phyloP scores from a whole-genome alignment of 148 eudicot species.

The Selenicereus undatus region DNA sequence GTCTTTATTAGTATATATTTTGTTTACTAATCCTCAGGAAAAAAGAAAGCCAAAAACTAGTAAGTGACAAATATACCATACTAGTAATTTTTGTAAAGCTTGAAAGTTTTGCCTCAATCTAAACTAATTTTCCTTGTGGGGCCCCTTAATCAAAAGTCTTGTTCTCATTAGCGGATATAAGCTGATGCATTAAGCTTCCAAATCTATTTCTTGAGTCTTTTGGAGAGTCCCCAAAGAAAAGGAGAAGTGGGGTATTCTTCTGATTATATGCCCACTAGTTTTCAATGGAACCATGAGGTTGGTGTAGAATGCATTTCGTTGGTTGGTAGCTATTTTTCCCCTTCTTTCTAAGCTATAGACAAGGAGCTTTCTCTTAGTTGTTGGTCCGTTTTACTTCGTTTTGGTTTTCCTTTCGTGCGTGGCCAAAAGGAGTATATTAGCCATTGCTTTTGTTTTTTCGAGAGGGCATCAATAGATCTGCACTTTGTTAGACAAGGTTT shows the following conservation, averaged over 20 bases:
- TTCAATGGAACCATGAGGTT: not conserved
- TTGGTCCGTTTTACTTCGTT: not conserved
- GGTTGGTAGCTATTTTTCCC: not conserved
- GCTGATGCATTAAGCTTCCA: not conserved
- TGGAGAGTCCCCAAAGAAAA: not conserved
- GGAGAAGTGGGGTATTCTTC: not conserved
- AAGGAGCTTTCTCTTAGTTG: not conserved
- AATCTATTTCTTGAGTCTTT: not conserved
- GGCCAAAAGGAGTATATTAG: not conserved
- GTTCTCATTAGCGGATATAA: not conserved
- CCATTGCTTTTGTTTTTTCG: not conserved
- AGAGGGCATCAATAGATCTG: not conserved
- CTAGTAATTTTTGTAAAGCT: not conserved
- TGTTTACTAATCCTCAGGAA: no score
- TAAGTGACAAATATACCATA: not conserved
- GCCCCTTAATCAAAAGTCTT: not conserved
- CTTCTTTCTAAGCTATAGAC: not conserved
- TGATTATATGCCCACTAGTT: not conserved
- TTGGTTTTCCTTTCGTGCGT: not conserved
- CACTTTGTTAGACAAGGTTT: no score
- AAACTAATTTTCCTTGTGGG: not conserved
- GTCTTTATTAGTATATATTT: no score
- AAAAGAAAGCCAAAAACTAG: not conserved
- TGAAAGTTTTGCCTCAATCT: not conserved
- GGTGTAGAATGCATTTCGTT: not conserved